These are phyloP conservation scores for Trichophyton equinum DNA, from an alignment of 2,329 filamentous ascomycete genomes.

Conservation along the genomic window DNA sequence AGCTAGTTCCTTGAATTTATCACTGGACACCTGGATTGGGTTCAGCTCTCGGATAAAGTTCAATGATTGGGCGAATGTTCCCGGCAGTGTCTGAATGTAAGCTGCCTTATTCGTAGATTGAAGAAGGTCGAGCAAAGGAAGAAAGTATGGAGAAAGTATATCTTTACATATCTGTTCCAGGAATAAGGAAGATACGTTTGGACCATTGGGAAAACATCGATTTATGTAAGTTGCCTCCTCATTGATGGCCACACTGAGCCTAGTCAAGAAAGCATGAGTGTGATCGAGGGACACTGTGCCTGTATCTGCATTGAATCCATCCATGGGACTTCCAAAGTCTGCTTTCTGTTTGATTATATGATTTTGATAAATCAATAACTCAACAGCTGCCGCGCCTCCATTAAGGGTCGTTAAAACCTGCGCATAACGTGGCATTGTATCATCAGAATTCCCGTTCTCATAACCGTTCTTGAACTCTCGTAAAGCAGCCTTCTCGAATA, in stretches of 20 bases:
- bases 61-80: constrained; percentile 74
- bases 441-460: constrained; percentile 75
- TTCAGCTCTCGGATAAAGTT: constrained; percentile 62
- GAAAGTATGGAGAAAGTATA: constrained; percentile 71
- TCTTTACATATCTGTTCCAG: constrained; percentile 74
- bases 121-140: constrained; percentile 72
- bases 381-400: constrained; percentile 63
- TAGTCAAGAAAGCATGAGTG: constrained; percentile 68
- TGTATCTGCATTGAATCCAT: constrained; percentile 60
- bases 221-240: constrained; percentile 72
- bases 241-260: constrained; percentile 60
- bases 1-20: constrained; percentile 51
- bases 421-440: constrained; percentile 78
- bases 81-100: constrained; percentile 77
- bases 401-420: constrained; percentile 73
- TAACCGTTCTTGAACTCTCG: constrained; percentile 90
- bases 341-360: constrained; percentile 65
- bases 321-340: constrained; percentile 59
- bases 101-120: constrained; percentile 61
- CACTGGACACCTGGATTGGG: constrained; percentile 47
- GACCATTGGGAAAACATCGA: constrained; percentile 61
- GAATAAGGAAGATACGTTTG: constrained; percentile 62
- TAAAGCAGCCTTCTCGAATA: constrained; percentile 84
- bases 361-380: constrained; percentile 81
- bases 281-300: constrained; percentile 67